Conservation (phyloP, 2,329 filamentous ascomycete species). For the Colletotrichum sp. region DNA sequence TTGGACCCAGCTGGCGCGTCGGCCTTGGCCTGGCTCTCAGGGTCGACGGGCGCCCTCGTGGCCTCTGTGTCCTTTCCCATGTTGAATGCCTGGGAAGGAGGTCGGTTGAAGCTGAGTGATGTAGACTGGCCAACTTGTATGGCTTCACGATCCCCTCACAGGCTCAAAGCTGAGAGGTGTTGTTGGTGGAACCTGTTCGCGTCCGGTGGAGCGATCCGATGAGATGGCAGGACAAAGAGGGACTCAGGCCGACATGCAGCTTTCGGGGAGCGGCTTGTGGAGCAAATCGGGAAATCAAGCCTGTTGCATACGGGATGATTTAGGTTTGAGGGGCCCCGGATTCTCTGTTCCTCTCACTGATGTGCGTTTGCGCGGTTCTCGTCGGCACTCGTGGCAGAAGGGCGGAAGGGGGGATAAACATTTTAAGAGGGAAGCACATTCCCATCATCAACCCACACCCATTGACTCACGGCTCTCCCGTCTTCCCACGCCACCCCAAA, state of each 20-base stretch:
- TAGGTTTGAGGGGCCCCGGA: conserved; percentile 22
- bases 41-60: neutral
- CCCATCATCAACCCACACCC: neutral
- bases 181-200: conserved; percentile 3
- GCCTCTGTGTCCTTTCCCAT: conserved; percentile 15
- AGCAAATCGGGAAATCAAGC: neutral
- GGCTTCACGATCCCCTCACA: neutral
- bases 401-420: neutral
- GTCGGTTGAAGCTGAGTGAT: neutral
- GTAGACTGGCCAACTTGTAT: neutral
- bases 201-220: neutral
- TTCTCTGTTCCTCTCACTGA: neutral
- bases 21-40: neutral
- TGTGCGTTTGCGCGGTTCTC: neutral
- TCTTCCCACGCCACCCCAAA: conserved; percentile 7
- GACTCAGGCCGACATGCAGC: neutral
- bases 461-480: conserved; percentile 10
- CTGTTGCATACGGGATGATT: neutral
- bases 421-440: neutral
- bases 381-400: neutral
- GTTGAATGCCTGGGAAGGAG: neutral
- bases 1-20: neutral
- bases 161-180: neutral
- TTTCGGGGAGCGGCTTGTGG: neutral
- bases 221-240: neutral